Evolutionary conservation across 148 eudicot species (phyloP).

Genomic region (Rhododendron griersonianum): DNA sequence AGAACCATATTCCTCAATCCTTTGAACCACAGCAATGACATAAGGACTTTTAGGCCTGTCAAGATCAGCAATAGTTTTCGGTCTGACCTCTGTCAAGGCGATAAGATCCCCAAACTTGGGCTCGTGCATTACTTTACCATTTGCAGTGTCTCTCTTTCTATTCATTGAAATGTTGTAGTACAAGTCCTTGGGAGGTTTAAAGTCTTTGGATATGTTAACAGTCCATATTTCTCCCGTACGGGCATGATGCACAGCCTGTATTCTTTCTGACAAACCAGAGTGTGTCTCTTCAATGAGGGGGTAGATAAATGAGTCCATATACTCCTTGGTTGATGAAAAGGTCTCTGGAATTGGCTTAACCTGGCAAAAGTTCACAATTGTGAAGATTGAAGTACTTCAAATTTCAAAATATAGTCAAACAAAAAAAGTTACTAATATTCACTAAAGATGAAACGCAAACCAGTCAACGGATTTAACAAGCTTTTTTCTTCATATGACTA

Average conservation of each 20-base stretch:
- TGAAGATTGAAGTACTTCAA: not conserved
- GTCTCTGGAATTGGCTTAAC: conserved; percentile 29
- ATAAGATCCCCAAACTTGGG: conserved; percentile 44
- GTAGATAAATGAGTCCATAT: conserved; percentile 31
- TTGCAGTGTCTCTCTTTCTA: not conserved
- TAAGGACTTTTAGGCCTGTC: conserved; percentile 17
- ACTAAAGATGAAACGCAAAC: too few species aligned
- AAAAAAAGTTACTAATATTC: too few species aligned
- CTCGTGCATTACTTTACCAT: conserved; percentile 26
- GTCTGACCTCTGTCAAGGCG: conserved; percentile 34
- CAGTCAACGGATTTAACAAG: too few species aligned
- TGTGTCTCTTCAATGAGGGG: conserved; percentile 16
- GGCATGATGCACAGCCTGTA: conserved; percentile 16
- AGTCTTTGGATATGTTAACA: not conserved
- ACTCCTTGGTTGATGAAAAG: conserved; percentile 27
- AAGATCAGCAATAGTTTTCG: conserved; percentile 33
- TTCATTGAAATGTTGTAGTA: conserved; percentile 15
- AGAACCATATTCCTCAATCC: not conserved
- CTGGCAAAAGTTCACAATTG: conserved; percentile 22
- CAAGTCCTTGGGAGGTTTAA: not conserved
- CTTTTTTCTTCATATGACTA: too few species aligned
- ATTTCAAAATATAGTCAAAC: not conserved
- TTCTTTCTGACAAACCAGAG: conserved; percentile 30
- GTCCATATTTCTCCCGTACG: conserved; percentile 22
- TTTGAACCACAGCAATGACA: conserved; percentile 27